Conservation (phyloP, 768 basidiomycete species). For the Cyclocybe cylindracea region DNA sequence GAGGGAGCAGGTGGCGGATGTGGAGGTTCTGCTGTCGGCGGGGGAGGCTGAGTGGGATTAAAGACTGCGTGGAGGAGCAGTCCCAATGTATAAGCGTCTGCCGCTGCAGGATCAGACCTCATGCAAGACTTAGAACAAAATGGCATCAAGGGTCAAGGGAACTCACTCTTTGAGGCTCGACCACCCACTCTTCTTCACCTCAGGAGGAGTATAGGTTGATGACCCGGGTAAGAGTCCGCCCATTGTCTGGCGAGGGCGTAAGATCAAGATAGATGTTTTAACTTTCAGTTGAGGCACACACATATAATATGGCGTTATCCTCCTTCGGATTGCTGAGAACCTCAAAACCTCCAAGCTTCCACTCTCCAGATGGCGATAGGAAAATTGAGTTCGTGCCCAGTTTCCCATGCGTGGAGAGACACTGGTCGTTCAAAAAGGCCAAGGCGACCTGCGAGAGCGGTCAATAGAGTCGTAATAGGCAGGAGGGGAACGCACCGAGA, state of each 20-base stretch:
- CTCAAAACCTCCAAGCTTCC: conserved; percentile 96
- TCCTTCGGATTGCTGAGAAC: conserved; percentile 84
- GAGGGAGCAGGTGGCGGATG: conserved; percentile 80
- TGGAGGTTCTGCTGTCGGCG: conserved; percentile 67
- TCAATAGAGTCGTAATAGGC: neutral
- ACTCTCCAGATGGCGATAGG: conserved; percentile 91
- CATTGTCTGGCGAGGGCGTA: conserved; percentile 50
- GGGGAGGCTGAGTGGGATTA: conserved; percentile 78
- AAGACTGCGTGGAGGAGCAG: conserved; percentile 85
- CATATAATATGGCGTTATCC: conserved; percentile 76
- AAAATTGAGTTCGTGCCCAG: conserved; percentile 78
- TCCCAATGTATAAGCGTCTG: conserved; percentile 89
- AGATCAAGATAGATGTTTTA: neutral
- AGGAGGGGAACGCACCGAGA: conserved; percentile 63
- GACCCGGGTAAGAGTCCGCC: conserved; percentile 66
- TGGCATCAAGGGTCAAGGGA: neutral
- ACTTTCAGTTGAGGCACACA: conserved; percentile 36
- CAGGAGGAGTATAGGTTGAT: conserved; percentile 69
- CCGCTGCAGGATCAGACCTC: conserved; percentile 56
- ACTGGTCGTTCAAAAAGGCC: conserved; percentile 86
- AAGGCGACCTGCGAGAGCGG: conserved; percentile 67
- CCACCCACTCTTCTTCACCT: conserved; percentile 90
- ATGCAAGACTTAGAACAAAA: conserved; percentile 3
- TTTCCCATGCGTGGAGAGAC: conserved; percentile 82
- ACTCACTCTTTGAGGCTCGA: conserved; percentile 77